A percentile compares a stretch with the other conserved stretches of the same genome.
These are phyloP conservation scores for Phytophthora pistaciae DNA, from an alignment of 352 stramenopile genomes.

Conservation along the genomic window DNA sequence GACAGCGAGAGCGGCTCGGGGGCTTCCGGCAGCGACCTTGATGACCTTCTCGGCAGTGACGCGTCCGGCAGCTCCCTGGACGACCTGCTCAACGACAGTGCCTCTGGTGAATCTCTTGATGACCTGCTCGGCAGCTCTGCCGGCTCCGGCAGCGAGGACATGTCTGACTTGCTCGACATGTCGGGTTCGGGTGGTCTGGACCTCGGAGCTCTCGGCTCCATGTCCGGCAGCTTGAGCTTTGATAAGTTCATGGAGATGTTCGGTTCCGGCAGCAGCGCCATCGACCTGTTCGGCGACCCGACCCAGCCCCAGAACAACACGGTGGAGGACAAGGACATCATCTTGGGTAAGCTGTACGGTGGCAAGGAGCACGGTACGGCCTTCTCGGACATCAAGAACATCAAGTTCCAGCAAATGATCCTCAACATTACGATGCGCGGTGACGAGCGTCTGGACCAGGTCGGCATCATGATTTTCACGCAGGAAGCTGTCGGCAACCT, in stretches of 20 bases:
- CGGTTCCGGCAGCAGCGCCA: constrained; percentile 19
- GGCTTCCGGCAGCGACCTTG: constrained; percentile 13
- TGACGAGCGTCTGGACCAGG: constrained; percentile 18
- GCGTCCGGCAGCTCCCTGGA: background rate
- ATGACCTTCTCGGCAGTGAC: constrained; percentile 10
- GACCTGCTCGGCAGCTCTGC: constrained; percentile 20
- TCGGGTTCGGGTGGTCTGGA: constrained; percentile 1
- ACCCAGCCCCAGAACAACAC: constrained; percentile 30
- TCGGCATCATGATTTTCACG: constrained; percentile 23
- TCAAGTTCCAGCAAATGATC: constrained; percentile 34
- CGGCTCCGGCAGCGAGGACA: constrained; percentile 19
- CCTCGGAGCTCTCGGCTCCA: constrained; percentile 1
- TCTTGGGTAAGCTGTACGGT: constrained; percentile 25
- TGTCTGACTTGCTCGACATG: constrained; percentile 2
- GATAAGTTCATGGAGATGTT: constrained; percentile 30
- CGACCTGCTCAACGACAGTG: background rate
- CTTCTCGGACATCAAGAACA: constrained; percentile 38
- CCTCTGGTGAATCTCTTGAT: constrained; percentile 5
- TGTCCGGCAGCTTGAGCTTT: constrained; percentile 13
- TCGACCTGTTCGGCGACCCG: constrained; percentile 26
- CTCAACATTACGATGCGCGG: constrained; percentile 37
- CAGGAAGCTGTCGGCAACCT: constrained; percentile 22
- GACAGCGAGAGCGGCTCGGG: background rate
- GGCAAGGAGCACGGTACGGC: constrained; percentile 25
- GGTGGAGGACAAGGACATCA: constrained; percentile 27